phyloP scores from a whole-genome alignment of 2,329 filamentous ascomycete species.

The Pseudocercospora fuligena region DNA sequence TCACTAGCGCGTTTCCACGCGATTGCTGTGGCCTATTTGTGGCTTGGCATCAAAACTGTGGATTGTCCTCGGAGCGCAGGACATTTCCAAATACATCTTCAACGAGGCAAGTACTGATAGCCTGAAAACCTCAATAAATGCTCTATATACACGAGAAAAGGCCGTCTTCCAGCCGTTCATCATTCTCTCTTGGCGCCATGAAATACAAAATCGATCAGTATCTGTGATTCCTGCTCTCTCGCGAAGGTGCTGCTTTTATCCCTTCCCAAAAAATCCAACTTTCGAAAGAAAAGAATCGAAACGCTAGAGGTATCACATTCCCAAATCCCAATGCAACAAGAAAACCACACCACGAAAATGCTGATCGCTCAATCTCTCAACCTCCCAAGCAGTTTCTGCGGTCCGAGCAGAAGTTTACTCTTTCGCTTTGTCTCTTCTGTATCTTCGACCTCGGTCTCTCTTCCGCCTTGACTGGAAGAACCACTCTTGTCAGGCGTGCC shows the following conservation, averaged over 20 bases:
- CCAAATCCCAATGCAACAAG: constrained; percentile 1
- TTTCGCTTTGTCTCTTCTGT: constrained; percentile 45
- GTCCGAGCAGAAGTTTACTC: constrained; percentile 47
- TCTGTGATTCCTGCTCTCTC: neutral
- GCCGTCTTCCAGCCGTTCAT: neutral
- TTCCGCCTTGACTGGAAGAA: neutral
- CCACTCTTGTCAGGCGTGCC: constrained; percentile 11
- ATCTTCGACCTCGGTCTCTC: constrained; percentile 13
- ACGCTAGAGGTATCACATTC: neutral
- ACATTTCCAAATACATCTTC: no score
- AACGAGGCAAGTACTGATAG: neutral
- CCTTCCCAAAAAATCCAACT: neutral
- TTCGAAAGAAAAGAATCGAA: neutral
- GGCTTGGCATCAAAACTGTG: neutral
- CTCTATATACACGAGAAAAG: neutral
- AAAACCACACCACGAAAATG: neutral
- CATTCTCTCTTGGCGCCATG: neutral
- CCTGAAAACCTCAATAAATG: neutral
- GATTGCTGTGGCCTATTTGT: neutral
- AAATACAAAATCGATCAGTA: neutral
- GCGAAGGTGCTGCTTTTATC: neutral
- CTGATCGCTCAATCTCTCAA: constrained; percentile 36
- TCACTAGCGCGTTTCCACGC: neutral
- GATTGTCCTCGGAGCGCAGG: no score
- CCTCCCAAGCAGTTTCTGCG: constrained; percentile 48